Evolutionary conservation across 176 grass and related monocot genomes (phyloP), one percentile per base, ranked within the genome.

Genomic region (Carex littledalei): DNA sequence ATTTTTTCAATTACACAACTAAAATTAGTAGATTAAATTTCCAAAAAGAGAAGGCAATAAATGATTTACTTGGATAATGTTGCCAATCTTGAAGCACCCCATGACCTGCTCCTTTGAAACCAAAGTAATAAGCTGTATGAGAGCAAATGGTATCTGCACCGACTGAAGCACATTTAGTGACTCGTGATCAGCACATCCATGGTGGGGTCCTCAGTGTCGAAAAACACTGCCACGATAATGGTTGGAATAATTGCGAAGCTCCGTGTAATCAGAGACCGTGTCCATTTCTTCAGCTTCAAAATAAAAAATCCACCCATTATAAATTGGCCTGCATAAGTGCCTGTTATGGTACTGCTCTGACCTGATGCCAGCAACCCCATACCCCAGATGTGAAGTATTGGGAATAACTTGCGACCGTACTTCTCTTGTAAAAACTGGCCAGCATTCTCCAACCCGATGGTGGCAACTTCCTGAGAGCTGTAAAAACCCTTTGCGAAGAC

Each of bases 111-210:
- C 95, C 64, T 91, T 98, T 10, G 95, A 98, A 76, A 98, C 95
- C 63, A 98, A 88, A 78, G 92, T 91, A 56, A 98, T 91, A 13
- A 98, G 88, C 50, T 92, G 95, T 80, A 98, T 98, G 14, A 98
- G 75, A 69, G 95, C 95, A 89, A 98, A 98, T 71, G 95, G 95
- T 86, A 98, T 98, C 82, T 98, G 95, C 64, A 98, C 87, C n/a
- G 95, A 94, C 18, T 98, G 95, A 91, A 98, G 95, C 35, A 98
- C 95, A 88, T 98, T 98, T 70, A 98, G 92, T 8, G 89, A 88
- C 83, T 98, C 95, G 0, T 98, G 24, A 26, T 98, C 86, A 98
- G 86, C 57, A 89, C 70, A 67, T 98, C 95, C 95, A 98, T 94
- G 3, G 95, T 90, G 85, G 95, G 84, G 86, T 89, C 91, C 87